A percentile compares a stretch with the other conserved stretches of the same genome.
Evolutionary conservation across 371 early-diverging fungal genomes (phyloP).

Genomic region (Lichtheimia corymbifera): DNA sequence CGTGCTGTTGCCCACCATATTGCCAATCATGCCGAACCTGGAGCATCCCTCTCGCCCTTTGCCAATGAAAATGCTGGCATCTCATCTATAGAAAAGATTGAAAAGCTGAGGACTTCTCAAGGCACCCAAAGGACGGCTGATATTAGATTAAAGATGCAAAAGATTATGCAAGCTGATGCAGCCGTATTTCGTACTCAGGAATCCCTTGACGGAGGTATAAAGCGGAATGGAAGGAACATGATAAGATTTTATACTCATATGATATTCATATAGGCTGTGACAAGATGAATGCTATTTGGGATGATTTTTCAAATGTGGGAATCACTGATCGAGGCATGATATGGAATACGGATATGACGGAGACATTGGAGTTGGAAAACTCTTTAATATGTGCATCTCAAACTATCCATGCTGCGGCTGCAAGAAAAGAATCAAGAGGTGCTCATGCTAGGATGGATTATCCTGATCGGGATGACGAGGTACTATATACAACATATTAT

Average conservation of each 20-base stretch:
- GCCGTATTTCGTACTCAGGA: conserved; percentile 96
- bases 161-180: conserved; percentile 96
- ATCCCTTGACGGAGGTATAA: conserved; percentile 80
- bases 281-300: too few species aligned
- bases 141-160: conserved; percentile 94
- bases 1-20: conserved; percentile 96
- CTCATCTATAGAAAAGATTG: conserved; percentile 88
- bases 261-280: too few species aligned
- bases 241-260: conserved; percentile 17
- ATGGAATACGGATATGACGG: too few species aligned
- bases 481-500: background rate
- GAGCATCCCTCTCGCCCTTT: conserved; percentile 83
- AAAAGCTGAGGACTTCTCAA: conserved; percentile 84
- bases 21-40: conserved; percentile 84
- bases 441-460: conserved; percentile 40
- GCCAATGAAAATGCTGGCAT: conserved; percentile 81
- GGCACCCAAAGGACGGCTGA: conserved; percentile 84
- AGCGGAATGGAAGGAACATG: background rate
- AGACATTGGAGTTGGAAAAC: too few species aligned
- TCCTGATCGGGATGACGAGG: conserved; percentile 73
- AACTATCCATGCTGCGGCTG: conserved; percentile 88
- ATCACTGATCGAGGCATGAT: too few species aligned
- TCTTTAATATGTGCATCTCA: conserved; percentile 68
- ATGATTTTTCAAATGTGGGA: too few species aligned
- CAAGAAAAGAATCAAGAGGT: conserved; percentile 83